Percentiles rank a stretch among this genome's conserved stretches.
These are phyloP conservation scores for Striga hermonthica DNA, from an alignment of 305 asterid genomes.

Conservation along the genomic window DNA sequence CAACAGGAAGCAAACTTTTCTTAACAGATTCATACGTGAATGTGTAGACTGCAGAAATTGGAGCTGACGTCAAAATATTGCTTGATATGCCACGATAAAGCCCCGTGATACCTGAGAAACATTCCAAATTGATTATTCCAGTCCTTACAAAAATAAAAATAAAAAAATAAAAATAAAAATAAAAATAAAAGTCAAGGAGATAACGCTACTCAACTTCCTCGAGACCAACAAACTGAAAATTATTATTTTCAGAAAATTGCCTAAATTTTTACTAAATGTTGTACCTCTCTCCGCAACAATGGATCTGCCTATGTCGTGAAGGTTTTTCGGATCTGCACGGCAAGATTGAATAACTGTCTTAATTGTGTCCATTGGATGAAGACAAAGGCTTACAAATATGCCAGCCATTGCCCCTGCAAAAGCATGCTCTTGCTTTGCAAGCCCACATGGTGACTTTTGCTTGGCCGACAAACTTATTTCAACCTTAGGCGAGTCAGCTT, in stretches of 20 bases:
- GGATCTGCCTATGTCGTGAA: conserved; percentile 58
- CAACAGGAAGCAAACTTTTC: conserved; percentile 66
- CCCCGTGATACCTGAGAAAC: conserved; percentile 64
- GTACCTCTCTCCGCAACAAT: conserved; percentile 88
- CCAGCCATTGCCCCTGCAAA: conserved; percentile 99
- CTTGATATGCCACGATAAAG: conserved; percentile 93
- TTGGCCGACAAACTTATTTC: conserved; percentile 35
- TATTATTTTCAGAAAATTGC: no score
- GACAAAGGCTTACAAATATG: conserved; percentile 76
- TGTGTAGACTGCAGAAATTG: conserved; percentile 91
- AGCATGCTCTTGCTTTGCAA: conserved; percentile 85
- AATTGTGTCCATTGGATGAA: conserved; percentile 88
- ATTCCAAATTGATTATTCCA: conserved; percentile 28
- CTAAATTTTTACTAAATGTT: background rate
- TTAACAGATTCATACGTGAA: conserved; percentile 88
- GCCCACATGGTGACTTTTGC: conserved; percentile 40
- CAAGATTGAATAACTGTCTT: conserved; percentile 90
- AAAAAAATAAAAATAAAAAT: no score
- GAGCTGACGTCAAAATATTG: conserved; percentile 84
- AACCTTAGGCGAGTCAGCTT: conserved; percentile 33
- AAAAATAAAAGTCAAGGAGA: conserved; percentile 10
- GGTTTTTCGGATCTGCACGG: conserved; percentile 54
- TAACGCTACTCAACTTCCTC: conserved; percentile 22
- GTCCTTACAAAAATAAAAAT: background rate
- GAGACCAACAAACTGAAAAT: conserved; percentile 6